Conservation (phyloP, 2,329 filamentous ascomycete genomes). For the Apiospora rasikravindrae region DNA sequence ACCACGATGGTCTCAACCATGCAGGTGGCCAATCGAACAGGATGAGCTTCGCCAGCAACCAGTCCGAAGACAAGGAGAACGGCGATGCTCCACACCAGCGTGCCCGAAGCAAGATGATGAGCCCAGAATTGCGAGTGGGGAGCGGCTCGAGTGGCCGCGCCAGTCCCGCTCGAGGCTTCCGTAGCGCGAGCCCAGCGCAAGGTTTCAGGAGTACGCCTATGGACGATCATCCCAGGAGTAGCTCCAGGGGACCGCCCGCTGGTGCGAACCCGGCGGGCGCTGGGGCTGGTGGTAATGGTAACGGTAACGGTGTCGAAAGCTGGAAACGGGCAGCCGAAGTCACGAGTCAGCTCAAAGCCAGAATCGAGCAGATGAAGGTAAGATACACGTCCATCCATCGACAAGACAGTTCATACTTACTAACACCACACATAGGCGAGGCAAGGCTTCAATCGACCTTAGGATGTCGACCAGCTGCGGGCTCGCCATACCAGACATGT, state of each 20-base stretch:
- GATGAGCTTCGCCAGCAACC: slow-evolving; percentile 67
- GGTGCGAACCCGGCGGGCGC: slow-evolving; percentile 25
- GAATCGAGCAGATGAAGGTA: slow-evolving; percentile 98
- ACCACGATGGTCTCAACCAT: slow-evolving; percentile 55
- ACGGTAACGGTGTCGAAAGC: slow-evolving; percentile 74
- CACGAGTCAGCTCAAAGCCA: slow-evolving; percentile 93
- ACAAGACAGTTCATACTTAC: slow-evolving; percentile 16
- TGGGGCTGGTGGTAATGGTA: slow-evolving; percentile 18
- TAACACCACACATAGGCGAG: slow-evolving; percentile 45
- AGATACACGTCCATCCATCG: slow-evolving; percentile 27
- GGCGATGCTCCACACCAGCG: slow-evolving; percentile 52
- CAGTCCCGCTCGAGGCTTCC: slow-evolving; percentile 63
- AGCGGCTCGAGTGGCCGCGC: slow-evolving; percentile 61
- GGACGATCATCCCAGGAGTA: slow-evolving; percentile 31
- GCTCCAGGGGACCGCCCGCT: slow-evolving; percentile 26
- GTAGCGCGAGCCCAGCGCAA: slow-evolving; percentile 63
- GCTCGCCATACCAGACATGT: background rate
- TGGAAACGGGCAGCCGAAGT: slow-evolving; percentile 98
- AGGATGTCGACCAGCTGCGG: background rate
- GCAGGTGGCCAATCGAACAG: slow-evolving; percentile 50
- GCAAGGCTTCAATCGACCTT: slow-evolving; percentile 56
- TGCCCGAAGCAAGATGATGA: slow-evolving; percentile 55
- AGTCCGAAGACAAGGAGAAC: slow-evolving; percentile 82
- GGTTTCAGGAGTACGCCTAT: slow-evolving; percentile 50
- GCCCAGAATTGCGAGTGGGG: slow-evolving; percentile 60